Evolutionary conservation across 768 basidiomycete genomes (phyloP).

Genomic region (Suillus placidus): DNA sequence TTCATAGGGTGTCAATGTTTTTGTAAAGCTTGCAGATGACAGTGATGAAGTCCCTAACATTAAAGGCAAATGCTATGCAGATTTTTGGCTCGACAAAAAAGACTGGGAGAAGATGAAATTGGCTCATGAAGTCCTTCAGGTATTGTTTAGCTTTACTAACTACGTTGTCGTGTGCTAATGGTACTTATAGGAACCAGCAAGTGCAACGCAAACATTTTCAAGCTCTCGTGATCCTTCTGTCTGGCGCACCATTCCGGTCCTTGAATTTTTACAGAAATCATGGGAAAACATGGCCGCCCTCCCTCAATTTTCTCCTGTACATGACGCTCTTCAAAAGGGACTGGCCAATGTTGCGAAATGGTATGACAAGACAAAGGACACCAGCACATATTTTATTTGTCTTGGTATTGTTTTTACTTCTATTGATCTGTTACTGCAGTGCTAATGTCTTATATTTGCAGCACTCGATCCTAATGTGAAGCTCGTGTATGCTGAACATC

Average conservation of each 20-base stretch:
- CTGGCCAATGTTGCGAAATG: conserved; percentile 18
- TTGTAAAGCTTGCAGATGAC: conserved; percentile 25
- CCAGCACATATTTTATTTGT: background rate
- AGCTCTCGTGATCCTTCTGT: background rate
- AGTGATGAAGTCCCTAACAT: conserved; percentile 26
- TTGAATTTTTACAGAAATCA: background rate
- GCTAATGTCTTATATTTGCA: background rate
- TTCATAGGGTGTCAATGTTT: conserved; percentile 9
- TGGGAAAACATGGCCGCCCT: background rate
- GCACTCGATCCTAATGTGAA: conserved; percentile 6
- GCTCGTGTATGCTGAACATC: background rate
- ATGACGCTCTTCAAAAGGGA: background rate
- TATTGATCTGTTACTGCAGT: background rate
- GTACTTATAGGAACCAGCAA: background rate
- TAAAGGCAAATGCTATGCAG: conserved; percentile 26
- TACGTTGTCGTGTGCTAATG: too few species aligned
- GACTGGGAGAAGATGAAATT: conserved; percentile 32
- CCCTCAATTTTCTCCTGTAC: background rate
- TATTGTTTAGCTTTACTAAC: conserved; percentile 10
- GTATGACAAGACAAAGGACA: conserved; percentile 7
- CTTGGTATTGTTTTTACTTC: background rate
- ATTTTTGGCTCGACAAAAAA: conserved; percentile 21
- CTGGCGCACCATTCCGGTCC: background rate
- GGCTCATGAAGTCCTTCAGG: conserved; percentile 26
- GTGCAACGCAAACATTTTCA: background rate